Percentiles rank a stretch among this genome's conserved stretches.
Conservation (phyloP, 2,329 filamentous ascomycete species). For the Aureobasidium sp. region DNA sequence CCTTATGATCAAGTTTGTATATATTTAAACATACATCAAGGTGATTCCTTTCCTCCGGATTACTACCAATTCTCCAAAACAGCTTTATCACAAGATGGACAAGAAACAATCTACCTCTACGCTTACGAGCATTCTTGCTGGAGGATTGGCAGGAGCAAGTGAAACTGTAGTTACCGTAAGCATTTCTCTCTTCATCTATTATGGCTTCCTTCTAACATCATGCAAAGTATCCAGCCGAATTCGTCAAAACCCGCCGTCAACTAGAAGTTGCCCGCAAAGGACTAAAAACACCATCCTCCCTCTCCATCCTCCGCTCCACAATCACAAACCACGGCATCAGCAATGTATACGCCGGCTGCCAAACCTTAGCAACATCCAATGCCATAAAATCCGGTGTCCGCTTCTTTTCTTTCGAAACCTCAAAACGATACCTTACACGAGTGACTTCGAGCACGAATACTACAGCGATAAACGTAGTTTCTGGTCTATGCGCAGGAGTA, state of each 20-base stretch:
- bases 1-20: too few species aligned
- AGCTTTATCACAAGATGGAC: neutral
- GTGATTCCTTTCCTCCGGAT: neutral
- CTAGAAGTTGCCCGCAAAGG: constrained; percentile 1
- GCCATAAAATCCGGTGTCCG: constrained; percentile 27
- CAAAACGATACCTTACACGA: constrained; percentile 23
- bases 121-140: constrained; percentile 16
- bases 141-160: constrained; percentile 19
- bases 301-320: constrained; percentile 15
- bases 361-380: constrained; percentile 17
- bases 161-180: constrained; percentile 21
- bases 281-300: constrained; percentile 16
- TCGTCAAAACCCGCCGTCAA: constrained; percentile 24
- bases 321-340: constrained; percentile 4
- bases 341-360: constrained; percentile 18
- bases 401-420: constrained; percentile 30
- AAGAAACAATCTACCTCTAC: constrained; percentile 15
- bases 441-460: constrained; percentile 8
- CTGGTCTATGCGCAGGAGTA: constrained; percentile 29
- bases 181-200: neutral
- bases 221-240: constrained; percentile 24
- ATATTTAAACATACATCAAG: neutral
- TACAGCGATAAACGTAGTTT: constrained; percentile 28
- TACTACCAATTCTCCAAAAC: neutral
- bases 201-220: too few species aligned